Evolutionary conservation across 1,284 basidiomycete genomes (phyloP), one percentile per base, ranked within the genome.

Genomic region (Lignosus rhinocerotis): DNA sequence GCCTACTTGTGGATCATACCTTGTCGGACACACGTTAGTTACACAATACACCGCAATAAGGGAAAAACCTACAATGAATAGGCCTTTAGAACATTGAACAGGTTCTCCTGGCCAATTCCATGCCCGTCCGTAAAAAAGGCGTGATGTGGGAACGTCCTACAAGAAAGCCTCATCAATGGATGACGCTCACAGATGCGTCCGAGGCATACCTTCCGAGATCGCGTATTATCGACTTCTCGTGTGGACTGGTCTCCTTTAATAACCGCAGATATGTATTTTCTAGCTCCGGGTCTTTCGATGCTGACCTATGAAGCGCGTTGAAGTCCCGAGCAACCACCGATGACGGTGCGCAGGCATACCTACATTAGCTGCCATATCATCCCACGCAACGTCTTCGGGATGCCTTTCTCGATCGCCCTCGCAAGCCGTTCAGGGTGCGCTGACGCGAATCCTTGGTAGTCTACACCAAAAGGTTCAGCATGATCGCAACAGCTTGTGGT

Each of bases 331-430:
- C n/a, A 6, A 2, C 16, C 3, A 14, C 10, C 25, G n/a, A 14
- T 3, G 32, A 31, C 30, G 10, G 16, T 33, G 11, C 58, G 51
- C 38, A 57, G 49, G 58, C 64, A 53, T 55, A 71, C 70, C 65
- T 78, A 94, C 95, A 99, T 98, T 72, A 98, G 82, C 73, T 99
- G 96, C 96, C 96, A 99, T 76, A 97, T 90, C 87, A 98, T 96
- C 21, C 96, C 96, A 47, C 96, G 85, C 41, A 94, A 73, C 0
- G 88, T 84, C 38, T 86, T 79, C 1, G 96, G 97, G 34, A 99
- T 94, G 1, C 96, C 96, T 56, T 82, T 83, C 68, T 97, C 94
- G 59, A 99, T 99, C 0, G 95, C 96, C 64, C 82, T 81, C 6
- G 93, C 93, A 17, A 99, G 79, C 59, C 90, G 83, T 64, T 92